Conservation (phyloP, 805 yeast species). For the Kodamaea sagamina region DNA sequence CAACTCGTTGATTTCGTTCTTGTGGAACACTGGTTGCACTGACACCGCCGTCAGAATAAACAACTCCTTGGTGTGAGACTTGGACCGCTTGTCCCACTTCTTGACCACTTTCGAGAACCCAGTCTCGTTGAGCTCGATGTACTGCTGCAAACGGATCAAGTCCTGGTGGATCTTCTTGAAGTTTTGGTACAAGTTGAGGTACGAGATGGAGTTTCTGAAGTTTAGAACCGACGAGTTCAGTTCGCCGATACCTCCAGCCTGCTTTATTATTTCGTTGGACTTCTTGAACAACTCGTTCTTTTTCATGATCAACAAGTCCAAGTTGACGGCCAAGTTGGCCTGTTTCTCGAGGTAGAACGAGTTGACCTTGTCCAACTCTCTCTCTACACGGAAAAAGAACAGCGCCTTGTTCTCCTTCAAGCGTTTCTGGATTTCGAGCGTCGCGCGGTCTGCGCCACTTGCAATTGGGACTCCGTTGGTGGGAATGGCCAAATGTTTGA, state of each 20-base stretch:
- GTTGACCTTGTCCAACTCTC: constrained; percentile 95
- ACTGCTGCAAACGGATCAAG: constrained; percentile 84
- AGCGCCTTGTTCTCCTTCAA: constrained; percentile 90
- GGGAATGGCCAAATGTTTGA: constrained; percentile 70
- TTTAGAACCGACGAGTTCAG: constrained; percentile 20
- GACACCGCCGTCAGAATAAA: constrained; percentile 90
- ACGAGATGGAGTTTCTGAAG: constrained; percentile 71
- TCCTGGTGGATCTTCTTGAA: constrained; percentile 89
- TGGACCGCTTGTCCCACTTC: constrained; percentile 97
- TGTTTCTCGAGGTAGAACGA: constrained; percentile 90
- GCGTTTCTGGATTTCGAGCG: constrained; percentile 35
- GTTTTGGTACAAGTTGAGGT: constrained; percentile 81
- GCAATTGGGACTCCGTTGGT: constrained; percentile 20
- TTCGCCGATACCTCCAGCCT: constrained; percentile 4
- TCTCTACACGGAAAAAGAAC: constrained; percentile 83
- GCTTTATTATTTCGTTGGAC: constrained; percentile 15
- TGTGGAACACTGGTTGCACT: constrained; percentile 94
- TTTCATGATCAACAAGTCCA: constrained; percentile 75
- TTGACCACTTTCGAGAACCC: constrained; percentile 95
- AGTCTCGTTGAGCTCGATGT: constrained; percentile 90
- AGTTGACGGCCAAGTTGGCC: constrained; percentile 75
- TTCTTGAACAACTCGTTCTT: constrained; percentile 52
- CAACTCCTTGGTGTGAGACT: constrained; percentile 90
- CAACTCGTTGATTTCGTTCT: constrained; percentile 79
- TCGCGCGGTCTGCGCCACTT: constrained; percentile 6